phyloP scores from a whole-genome alignment of 2,329 filamentous ascomycete species.

The Alternaria angustiovoidea region DNA sequence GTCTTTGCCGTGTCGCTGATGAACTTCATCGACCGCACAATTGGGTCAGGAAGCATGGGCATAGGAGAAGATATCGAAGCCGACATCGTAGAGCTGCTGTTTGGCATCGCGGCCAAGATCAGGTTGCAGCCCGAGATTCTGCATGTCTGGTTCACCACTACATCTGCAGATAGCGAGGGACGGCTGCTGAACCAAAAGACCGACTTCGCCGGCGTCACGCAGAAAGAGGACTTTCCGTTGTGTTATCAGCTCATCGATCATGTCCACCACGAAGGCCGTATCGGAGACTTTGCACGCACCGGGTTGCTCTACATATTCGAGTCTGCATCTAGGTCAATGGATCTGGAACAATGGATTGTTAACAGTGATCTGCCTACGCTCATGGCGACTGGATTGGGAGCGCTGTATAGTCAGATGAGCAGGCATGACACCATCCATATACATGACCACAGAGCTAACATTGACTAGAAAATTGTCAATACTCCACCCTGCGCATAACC shows the following conservation, averaged over 20 bases:
- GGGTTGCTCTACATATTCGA: conserved; percentile 96
- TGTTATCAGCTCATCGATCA: conserved; percentile 97
- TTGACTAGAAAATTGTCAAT: conserved; percentile 76
- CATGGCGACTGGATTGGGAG: conserved; percentile 95
- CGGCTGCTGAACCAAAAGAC: conserved; percentile 62
- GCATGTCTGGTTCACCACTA: conserved; percentile 84
- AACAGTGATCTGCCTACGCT: conserved; percentile 95
- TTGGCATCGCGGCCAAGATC: conserved; percentile 97
- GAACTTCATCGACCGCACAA: conserved; percentile 81
- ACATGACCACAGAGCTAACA: conserved; percentile 15
- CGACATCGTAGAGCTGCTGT: conserved; percentile 88
- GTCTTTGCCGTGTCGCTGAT: conserved; percentile 88
- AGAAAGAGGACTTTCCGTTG: conserved; percentile 90
- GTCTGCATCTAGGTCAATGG: conserved; percentile 81
- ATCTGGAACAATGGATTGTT: conserved; percentile 93
- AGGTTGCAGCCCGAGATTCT: conserved; percentile 86
- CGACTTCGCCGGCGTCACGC: conserved; percentile 82
- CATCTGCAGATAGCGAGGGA: conserved; percentile 50
- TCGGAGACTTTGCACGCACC: conserved; percentile 94
- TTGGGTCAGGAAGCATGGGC: conserved; percentile 75
- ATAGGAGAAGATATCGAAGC: conserved; percentile 83
- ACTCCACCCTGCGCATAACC: conserved; percentile 73
- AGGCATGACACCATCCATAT: conserved; percentile 52
- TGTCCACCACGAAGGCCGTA: conserved; percentile 92
- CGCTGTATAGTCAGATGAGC: conserved; percentile 73